Percentiles rank a stretch among this genome's conserved stretches.
Evolutionary conservation across 2,329 filamentous ascomycete genomes (phyloP).

Genomic region (Fusarium sp.): DNA sequence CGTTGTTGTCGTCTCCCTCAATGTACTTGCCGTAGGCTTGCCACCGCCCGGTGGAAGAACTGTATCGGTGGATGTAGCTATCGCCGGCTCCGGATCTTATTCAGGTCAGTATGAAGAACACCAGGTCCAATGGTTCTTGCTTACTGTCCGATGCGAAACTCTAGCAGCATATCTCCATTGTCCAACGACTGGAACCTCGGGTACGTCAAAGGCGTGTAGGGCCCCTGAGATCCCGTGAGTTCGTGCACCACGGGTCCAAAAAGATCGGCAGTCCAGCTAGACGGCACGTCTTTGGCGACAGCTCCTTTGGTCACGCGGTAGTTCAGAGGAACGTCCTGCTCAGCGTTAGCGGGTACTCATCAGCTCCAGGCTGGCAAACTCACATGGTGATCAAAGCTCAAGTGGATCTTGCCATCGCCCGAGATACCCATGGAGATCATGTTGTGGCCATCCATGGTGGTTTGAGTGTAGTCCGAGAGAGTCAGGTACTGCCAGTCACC

Average conservation of each 20-base stretch:
- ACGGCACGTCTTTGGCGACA: constrained; percentile 17
- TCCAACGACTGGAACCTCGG: constrained; percentile 29
- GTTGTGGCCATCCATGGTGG: constrained; percentile 38
- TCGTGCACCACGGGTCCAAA: constrained; percentile 33
- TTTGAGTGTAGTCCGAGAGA: constrained; percentile 29
- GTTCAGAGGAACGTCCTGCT: constrained; percentile 36
- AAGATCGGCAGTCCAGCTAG: constrained; percentile 19
- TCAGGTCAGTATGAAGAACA: fast-evolving
- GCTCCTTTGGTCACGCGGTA: constrained; percentile 24
- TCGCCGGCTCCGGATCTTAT: constrained; percentile 31
- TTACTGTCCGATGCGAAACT: constrained; percentile 39
- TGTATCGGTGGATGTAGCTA: constrained; percentile 42
- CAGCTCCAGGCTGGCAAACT: fast-evolving
- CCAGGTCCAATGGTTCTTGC: fast-evolving
- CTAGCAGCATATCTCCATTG: constrained; percentile 27
- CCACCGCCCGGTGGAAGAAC: constrained; percentile 33
- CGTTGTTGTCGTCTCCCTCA: constrained; percentile 35
- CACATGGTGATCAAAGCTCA: constrained; percentile 39
- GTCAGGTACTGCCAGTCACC: constrained; percentile 32
- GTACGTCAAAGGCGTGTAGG: constrained; percentile 30
- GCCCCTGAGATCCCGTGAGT: constrained; percentile 21
- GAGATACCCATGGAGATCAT: constrained; percentile 43
- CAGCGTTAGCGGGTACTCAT: neutral
- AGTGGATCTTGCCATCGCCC: constrained; percentile 36
- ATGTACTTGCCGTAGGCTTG: constrained; percentile 35